A percentile compares a stretch with the other conserved stretches of the same genome.
phyloP scores from a whole-genome alignment of 2,329 filamentous ascomycete genomes.

The Ophiostoma fasciatum region DNA sequence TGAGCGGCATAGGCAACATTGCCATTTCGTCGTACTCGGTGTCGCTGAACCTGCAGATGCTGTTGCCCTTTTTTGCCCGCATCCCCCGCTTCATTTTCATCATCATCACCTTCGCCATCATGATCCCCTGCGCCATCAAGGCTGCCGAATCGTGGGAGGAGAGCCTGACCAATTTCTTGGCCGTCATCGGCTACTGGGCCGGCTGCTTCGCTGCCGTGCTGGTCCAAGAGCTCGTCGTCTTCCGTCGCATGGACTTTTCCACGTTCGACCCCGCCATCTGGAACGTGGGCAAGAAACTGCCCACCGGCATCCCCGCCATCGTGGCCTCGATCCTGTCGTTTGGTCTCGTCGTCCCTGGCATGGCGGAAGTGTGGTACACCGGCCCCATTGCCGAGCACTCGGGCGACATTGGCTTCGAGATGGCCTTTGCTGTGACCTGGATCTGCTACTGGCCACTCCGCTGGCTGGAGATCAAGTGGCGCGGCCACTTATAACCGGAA shows the following conservation, averaged over 20 bases:
- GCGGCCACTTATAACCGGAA: slow-evolving; percentile 16
- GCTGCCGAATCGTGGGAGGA: slow-evolving; percentile 42
- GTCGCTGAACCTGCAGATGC: slow-evolving; percentile 33
- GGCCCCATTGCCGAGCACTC: slow-evolving; percentile 44
- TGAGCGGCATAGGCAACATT: slow-evolving; percentile 30
- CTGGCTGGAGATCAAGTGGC: slow-evolving; percentile 24
- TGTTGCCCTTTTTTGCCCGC: slow-evolving; percentile 38
- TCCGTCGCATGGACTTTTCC: slow-evolving; percentile 28
- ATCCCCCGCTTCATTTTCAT: slow-evolving; percentile 44
- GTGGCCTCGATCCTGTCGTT: slow-evolving; percentile 30
- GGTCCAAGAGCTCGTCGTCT: slow-evolving; percentile 31
- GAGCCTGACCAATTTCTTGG: slow-evolving; percentile 41
- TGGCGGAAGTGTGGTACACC: slow-evolving; percentile 46
- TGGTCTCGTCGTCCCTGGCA: slow-evolving; percentile 40
- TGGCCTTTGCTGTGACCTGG: slow-evolving; percentile 38
- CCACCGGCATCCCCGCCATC: slow-evolving; percentile 32
- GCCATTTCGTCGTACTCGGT: slow-evolving; percentile 24
- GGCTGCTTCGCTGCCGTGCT: slow-evolving; percentile 38
- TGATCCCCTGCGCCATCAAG: slow-evolving; percentile 42
- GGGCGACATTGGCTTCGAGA: slow-evolving; percentile 52
- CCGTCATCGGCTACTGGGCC: slow-evolving; percentile 44
- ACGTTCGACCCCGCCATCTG: slow-evolving; percentile 32
- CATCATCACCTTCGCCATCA: slow-evolving; percentile 39
- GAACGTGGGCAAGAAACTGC: slow-evolving; percentile 30
- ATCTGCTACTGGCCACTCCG: slow-evolving; percentile 33